phyloP scores from a whole-genome alignment of 2,329 filamentous ascomycete species.

The Chaetomium olivaceum region DNA sequence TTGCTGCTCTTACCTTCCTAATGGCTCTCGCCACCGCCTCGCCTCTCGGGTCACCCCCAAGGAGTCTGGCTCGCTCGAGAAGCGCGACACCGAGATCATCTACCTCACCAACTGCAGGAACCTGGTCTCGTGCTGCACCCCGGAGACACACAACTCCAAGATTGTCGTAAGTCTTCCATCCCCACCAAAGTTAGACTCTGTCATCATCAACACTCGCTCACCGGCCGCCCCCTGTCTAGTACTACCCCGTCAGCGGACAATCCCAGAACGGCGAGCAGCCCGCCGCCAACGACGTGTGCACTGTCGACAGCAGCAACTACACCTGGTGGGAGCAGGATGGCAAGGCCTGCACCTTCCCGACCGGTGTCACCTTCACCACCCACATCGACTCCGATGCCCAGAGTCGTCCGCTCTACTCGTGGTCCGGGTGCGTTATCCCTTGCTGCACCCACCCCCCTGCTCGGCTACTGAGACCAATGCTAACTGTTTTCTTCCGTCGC shows the following conservation, averaged over 20 bases:
- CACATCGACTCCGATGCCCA: constrained; percentile 15
- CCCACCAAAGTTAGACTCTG: neutral
- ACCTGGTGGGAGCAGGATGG: constrained; percentile 18
- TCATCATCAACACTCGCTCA: neutral
- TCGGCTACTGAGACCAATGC: neutral
- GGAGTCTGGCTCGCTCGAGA: constrained; percentile 1
- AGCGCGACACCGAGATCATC: constrained; percentile 17
- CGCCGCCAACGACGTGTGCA: constrained; percentile 5
- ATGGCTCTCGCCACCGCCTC: constrained; percentile 11
- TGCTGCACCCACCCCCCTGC: too few species aligned
- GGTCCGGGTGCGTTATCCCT: constrained; percentile 10
- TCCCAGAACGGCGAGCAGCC: constrained; percentile 6
- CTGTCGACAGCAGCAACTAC: constrained; percentile 11
- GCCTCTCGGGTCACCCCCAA: neutral
- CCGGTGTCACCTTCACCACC: constrained; percentile 2
- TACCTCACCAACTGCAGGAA: constrained; percentile 14
- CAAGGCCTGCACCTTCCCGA: constrained; percentile 11
- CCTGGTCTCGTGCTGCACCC: constrained; percentile 7
- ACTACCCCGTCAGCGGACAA: constrained; percentile 12
- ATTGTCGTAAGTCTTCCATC: constrained; percentile 1
- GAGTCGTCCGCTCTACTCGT: constrained; percentile 13
- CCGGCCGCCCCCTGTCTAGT: neutral
- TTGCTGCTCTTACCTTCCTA: constrained; percentile 7
- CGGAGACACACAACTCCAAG: neutral
- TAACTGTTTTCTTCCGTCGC: neutral